Conservation (phyloP, 257 asterid species). For the Solanum sitiens region DNA sequence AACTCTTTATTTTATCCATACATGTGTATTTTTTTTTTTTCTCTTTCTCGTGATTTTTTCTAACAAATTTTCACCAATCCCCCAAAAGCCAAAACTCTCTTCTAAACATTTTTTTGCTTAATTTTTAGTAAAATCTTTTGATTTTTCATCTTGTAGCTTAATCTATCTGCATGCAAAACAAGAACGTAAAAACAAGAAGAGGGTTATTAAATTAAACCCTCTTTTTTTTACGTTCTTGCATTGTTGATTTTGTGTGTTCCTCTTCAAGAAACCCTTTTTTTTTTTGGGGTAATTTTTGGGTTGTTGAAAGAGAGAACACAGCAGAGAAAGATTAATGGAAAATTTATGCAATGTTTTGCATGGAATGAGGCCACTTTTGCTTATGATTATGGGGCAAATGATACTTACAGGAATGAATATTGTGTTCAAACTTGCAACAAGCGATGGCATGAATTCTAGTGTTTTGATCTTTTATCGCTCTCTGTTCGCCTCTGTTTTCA, state of each 20-base stretch:
- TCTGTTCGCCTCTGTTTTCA: constrained; percentile 43
- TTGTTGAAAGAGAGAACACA: neutral
- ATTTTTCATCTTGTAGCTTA: neutral
- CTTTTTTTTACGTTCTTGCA: neutral
- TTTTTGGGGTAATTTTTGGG: neutral
- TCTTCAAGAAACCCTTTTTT: neutral
- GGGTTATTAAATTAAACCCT: neutral
- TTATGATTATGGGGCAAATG: constrained; percentile 34
- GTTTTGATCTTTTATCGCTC: constrained; percentile 45
- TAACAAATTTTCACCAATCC: neutral
- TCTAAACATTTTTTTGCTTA: neutral
- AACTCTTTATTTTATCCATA: neutral
- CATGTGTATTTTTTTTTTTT: neutral
- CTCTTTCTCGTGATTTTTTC: neutral
- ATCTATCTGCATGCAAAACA: neutral
- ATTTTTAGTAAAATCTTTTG: neutral
- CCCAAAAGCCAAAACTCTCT: neutral
- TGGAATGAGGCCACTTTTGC: constrained; percentile 41
- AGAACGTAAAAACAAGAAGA: neutral
- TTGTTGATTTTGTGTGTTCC: neutral
- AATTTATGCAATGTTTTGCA: constrained; percentile 13
- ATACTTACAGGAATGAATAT: constrained; percentile 26
- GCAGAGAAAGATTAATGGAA: neutral
- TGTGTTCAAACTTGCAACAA: constrained; percentile 35
- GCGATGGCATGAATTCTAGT: constrained; percentile 47